phyloP scores from a whole-genome alignment of 2,329 filamentous ascomycete genomes.

The Fusarium robinianum region DNA sequence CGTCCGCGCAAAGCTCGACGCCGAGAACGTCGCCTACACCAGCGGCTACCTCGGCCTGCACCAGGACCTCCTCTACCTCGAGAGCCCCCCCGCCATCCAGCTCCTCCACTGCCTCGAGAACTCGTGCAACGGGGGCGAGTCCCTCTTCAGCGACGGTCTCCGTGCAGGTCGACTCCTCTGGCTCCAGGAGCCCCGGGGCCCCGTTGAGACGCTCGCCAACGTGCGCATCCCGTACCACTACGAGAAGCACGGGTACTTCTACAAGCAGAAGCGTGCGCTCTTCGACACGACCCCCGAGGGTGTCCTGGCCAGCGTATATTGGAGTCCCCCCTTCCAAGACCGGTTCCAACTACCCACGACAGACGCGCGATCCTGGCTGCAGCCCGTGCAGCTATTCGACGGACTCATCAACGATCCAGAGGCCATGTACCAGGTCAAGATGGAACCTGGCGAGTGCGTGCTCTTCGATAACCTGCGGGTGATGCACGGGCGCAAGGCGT shows the following conservation, averaged over 20 bases:
- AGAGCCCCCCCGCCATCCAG: constrained; percentile 78
- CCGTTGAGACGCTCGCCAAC: constrained; percentile 46
- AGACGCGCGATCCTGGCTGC: constrained; percentile 49
- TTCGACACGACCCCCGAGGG: constrained; percentile 43
- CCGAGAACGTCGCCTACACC: constrained; percentile 93
- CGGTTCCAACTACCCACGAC: constrained; percentile 43
- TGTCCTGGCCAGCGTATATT: constrained; percentile 49
- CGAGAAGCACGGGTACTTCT: constrained; percentile 66
- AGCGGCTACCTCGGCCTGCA: constrained; percentile 81
- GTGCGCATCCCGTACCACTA: constrained; percentile 68
- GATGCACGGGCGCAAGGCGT: constrained; percentile 80
- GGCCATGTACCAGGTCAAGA: constrained; percentile 70
- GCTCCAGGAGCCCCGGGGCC: constrained; percentile 21
- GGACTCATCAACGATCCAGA: constrained; percentile 58
- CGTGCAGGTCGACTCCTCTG: constrained; percentile 55
- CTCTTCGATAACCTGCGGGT: constrained; percentile 90
- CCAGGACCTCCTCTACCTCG: constrained; percentile 90
- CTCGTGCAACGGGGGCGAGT: constrained; percentile 77
- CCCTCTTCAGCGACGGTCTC: constrained; percentile 80
- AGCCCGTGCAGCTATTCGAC: constrained; percentile 60
- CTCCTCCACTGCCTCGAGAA: constrained; percentile 89
- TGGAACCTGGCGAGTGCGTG: constrained; percentile 83
- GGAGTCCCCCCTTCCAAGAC: constrained; percentile 81
- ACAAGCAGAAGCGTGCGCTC: constrained; percentile 62
- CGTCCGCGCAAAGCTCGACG: constrained; percentile 75